These are phyloP conservation scores for Claviceps sp. DNA, from an alignment of 2,329 filamentous ascomycete genomes.

Conservation along the genomic window DNA sequence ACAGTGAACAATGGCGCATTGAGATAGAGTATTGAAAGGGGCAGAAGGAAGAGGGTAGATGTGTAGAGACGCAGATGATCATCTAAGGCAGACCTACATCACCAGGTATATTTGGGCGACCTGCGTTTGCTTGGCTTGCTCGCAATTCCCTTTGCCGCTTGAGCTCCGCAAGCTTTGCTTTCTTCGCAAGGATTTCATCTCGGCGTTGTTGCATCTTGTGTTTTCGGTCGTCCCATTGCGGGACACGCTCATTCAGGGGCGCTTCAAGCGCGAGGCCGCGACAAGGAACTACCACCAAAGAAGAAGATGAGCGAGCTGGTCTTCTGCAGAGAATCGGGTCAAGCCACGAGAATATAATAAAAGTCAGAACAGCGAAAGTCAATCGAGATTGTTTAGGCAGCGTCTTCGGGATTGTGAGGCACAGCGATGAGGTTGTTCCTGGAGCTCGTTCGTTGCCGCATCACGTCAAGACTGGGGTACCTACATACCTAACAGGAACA, in stretches of 20 bases:
- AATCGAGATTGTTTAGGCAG: background rate
- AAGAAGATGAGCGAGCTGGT: background rate
- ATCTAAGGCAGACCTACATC: constrained; percentile 45
- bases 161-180: constrained; percentile 90
- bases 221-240: constrained; percentile 34
- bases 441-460: background rate
- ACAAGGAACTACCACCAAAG: background rate
- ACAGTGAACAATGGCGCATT: too few species aligned
- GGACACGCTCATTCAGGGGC: constrained; percentile 15
- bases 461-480: background rate
- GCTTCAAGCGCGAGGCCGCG: background rate
- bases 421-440: background rate
- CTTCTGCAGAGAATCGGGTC: background rate
- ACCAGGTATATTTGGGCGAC: constrained; percentile 52
- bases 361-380: background rate
- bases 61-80: background rate
- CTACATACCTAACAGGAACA: background rate
- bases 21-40: background rate
- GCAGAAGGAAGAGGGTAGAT: background rate
- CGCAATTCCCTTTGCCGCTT: constrained; percentile 83
- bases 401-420: background rate
- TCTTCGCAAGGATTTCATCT: constrained; percentile 94
- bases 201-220: constrained; percentile 62
- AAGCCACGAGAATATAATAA: background rate
- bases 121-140: constrained; percentile 59